Evolutionary conservation across 192 early-diverging fungal species (phyloP).

Genomic region (Linnemannia exigua): DNA sequence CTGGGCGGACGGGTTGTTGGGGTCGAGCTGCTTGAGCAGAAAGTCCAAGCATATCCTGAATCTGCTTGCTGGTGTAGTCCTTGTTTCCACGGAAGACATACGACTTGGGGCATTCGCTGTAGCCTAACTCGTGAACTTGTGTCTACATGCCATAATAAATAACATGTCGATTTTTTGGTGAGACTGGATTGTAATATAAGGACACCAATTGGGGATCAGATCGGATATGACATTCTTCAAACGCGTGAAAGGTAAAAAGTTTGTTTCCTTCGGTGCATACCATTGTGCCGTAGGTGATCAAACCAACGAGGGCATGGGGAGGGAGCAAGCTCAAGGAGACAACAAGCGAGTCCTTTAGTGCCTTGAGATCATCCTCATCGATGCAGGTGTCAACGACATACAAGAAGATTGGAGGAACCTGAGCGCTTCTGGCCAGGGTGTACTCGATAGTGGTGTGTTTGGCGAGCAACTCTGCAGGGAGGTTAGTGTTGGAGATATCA

Average conservation of each 20-base stretch:
- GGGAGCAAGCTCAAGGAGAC: constrained; percentile 93
- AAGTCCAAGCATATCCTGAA: constrained; percentile 98
- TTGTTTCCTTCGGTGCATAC: constrained; percentile 58
- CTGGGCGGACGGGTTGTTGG: constrained; percentile 62
- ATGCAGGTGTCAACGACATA: constrained; percentile 99
- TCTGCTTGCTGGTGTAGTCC: constrained; percentile 95
- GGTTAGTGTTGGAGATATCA: constrained; percentile 92
- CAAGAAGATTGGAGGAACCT: constrained; percentile 96
- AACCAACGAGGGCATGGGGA: constrained; percentile 90
- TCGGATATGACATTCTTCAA: not conserved
- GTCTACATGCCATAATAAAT: constrained; percentile 59
- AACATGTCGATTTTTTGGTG: not conserved
- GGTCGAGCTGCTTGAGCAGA: constrained; percentile 61
- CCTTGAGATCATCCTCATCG: constrained; percentile 95
- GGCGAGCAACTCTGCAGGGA: constrained; percentile 93
- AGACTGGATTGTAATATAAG: not conserved
- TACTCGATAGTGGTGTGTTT: constrained; percentile 98
- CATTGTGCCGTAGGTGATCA: constrained; percentile 99
- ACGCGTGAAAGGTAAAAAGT: not conserved
- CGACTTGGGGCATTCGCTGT: constrained; percentile 96
- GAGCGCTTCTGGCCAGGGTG: constrained; percentile 87
- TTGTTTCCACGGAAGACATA: constrained; percentile 98
- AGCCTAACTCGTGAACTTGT: constrained; percentile 98
- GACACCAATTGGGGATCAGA: not conserved
- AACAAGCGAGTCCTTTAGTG: constrained; percentile 94